These are phyloP conservation scores for Lentinula aciculospora DNA, from an alignment of 768 basidiomycete species.

Conservation along the genomic window DNA sequence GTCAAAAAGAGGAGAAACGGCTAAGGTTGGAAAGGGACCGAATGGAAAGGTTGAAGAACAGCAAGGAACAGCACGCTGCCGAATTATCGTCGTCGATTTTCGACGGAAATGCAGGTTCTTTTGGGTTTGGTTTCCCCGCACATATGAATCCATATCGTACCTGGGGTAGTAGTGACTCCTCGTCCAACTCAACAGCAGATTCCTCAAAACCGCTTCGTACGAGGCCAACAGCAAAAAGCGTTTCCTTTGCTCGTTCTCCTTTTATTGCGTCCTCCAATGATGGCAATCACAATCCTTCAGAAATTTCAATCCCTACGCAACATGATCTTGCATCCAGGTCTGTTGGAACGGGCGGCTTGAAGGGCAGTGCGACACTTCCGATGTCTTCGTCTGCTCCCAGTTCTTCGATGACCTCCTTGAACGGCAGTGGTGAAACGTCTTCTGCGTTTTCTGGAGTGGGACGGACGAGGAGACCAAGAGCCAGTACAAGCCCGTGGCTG, in stretches of 20 bases:
- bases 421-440: not conserved
- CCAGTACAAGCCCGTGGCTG: slow-evolving; percentile 63
- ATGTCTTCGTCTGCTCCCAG: slow-evolving; percentile 9
- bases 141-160: slow-evolving; percentile 5
- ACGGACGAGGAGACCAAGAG: slow-evolving; percentile 50
- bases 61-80: slow-evolving; percentile 14
- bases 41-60: slow-evolving; percentile 15
- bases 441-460: not conserved
- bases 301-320: not conserved
- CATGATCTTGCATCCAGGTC: not conserved
- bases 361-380: slow-evolving; percentile 1
- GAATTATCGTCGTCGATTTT: not conserved
- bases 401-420: not conserved
- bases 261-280: not conserved
- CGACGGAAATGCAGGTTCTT: not conserved
- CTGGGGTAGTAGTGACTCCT: not conserved
- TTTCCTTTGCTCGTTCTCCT: slow-evolving; percentile 9
- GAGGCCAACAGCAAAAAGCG: slow-evolving; percentile 9
- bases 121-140: slow-evolving; percentile 1
- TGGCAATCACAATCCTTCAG: not conserved
- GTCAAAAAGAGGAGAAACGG: slow-evolving; percentile 22
- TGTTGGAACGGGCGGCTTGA: not conserved
- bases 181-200: not conserved
- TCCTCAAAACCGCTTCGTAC: not conserved
- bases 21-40: slow-evolving; percentile 22